Percentiles rank a stretch among this genome's conserved stretches.
phyloP scores from a whole-genome alignment of 495 filamentous ascomycete genomes.

The Penicillium paradoxum region DNA sequence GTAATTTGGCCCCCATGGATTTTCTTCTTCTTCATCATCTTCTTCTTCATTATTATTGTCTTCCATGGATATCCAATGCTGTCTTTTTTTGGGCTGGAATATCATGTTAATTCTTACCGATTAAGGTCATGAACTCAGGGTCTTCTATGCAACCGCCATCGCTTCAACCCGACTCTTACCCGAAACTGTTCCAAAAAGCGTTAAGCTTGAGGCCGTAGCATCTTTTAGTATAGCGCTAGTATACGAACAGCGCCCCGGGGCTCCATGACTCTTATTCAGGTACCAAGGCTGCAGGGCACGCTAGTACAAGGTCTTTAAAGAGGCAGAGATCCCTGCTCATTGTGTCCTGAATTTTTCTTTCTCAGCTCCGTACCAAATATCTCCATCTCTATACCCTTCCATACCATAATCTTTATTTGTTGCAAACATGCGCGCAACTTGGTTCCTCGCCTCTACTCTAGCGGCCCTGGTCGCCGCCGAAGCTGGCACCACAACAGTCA shows the following conservation, averaged over 20 bases:
- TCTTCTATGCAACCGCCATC: too few species aligned
- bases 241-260: neutral
- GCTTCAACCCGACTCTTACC: too few species aligned
- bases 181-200: too few species aligned
- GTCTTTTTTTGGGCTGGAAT: too few species aligned
- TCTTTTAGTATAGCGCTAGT: neutral
- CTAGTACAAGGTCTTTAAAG: neutral
- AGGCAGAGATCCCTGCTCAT: neutral
- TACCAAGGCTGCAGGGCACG: constrained; percentile 7
- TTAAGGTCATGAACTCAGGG: too few species aligned
- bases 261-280: neutral
- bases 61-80: too few species aligned
- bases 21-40: too few species aligned
- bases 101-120: too few species aligned
- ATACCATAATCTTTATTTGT: too few species aligned
- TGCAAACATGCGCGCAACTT: constrained; percentile 1
- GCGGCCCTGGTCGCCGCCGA: constrained; percentile 1
- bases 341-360: neutral
- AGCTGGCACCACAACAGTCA: constrained; percentile 10
- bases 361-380: neutral
- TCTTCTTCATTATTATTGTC: too few species aligned
- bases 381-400: neutral
- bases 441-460: constrained; percentile 1
- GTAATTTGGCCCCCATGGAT: too few species aligned
- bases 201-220: neutral